Conservation (phyloP, 148 eudicot species). For the Persicaria maculosa region DNA sequence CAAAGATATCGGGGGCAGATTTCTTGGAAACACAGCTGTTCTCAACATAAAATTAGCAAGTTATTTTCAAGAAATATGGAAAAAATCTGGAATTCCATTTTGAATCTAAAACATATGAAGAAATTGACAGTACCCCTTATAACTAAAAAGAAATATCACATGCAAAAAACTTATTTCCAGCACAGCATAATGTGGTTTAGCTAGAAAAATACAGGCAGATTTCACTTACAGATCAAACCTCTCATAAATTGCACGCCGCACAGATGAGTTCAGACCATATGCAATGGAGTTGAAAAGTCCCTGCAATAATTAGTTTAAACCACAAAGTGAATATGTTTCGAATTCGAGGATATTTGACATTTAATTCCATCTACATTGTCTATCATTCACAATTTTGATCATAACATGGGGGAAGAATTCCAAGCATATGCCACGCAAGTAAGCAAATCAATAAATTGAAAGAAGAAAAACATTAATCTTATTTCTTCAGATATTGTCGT, state of each 20-base stretch:
- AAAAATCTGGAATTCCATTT: too few species aligned
- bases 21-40: not conserved
- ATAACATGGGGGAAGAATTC: not conserved
- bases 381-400: not conserved
- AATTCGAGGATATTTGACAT: not conserved
- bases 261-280: conserved; percentile 92
- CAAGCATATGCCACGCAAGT: not conserved
- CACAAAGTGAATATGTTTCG: not conserved
- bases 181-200: too few species aligned
- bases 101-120: not conserved
- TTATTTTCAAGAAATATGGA: not conserved
- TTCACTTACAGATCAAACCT: conserved; percentile 83
- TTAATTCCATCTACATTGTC: not conserved
- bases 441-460: not conserved
- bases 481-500: not conserved
- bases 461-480: not conserved
- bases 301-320: conserved; percentile 19
- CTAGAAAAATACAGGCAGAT: not conserved
- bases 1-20: too few species aligned
- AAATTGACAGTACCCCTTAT: not conserved
- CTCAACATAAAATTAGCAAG: not conserved
- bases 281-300: conserved; percentile 96
- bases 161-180: not conserved
- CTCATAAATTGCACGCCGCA: conserved; percentile 68
- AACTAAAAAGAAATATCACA: not conserved